Evolutionary conservation across 306 rosid genomes (phyloP), one percentile per base, ranked within the genome.

Genomic region (Prunus fruticosa): DNA sequence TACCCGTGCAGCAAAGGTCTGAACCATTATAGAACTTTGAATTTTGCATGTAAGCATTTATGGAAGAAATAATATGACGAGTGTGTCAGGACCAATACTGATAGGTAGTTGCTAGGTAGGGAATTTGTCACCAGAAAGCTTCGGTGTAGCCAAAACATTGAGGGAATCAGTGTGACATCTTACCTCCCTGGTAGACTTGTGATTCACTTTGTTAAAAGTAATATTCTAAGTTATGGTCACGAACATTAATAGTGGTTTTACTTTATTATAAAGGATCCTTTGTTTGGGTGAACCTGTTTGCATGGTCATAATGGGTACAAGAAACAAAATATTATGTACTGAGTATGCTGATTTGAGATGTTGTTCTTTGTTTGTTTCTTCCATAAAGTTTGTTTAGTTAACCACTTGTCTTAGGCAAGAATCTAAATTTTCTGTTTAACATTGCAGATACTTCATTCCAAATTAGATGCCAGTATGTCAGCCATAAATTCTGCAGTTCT

Each of bases 1-100:
- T 47, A 15, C 83, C 13, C 97, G 96, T 34, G 99, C 99, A 9
- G 97, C 97, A 45, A 95, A 95, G 93, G 99, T 95, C 69, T 46
- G 79, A 50, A 77, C 34, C 67, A 78, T 69, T 70, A 19, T 65
- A 38, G 56, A 34, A 51, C 69, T 49, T 56, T 65, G 71, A 45
- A 28, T 61, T 77, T 30, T 64, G 19, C 71, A 67, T 52, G 20
- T 75, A 28, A 49, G 28, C 52, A 23, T 12, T 9, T 71, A 30
- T 20, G 19, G 32, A 19, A 71, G 3, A 2, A 52, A 32, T 30
- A 52, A 11, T 71, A 13, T 52, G 50, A 52, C n/a, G n/a, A 6
- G 32, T 30, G 9, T 51, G 28, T 47, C 4, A 3, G 63, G 45
- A 10, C 50, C 27, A 30, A 57, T 32, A 32, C 8, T 32, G 11